Evolutionary conservation across 2,329 filamentous ascomycete genomes (phyloP), one percentile per base, ranked within the genome.

Genomic region (Cladophialophora immunda): DNA sequence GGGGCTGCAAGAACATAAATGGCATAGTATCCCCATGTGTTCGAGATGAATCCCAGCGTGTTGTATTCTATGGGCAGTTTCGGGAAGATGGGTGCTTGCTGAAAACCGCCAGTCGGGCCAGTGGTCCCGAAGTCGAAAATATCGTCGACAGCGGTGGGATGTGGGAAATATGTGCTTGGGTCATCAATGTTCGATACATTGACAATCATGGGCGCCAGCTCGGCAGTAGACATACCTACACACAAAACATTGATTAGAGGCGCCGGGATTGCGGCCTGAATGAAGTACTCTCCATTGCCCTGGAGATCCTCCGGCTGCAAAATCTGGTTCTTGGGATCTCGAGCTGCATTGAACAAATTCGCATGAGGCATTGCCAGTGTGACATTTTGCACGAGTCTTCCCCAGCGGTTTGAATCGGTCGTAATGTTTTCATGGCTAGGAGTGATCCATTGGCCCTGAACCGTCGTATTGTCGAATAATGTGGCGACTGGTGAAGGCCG

Each of bases 311-410:
- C 81, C 0, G 92, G 92, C 72, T 94, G 92, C 8, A 92, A 77
- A 32, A 95, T 92, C 0, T 79, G 76, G 72, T 94, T 94, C 8
- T 78, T 75, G 0, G 82, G 78, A 70, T 90, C 81, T 8, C 81
- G 85, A 0, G 90, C 88, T 0, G 92, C 91, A 13, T 81, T 78
- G 36, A 90, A 87, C 0, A 95, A 83, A 0, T 89, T 87, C 0
- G 88, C 82, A 72, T 95, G 92, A 0, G 92, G 92, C 85, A 94
- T 90, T 0, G 91, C 90, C 70, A 94, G 82, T 0, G 90, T 91
- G 29, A 93, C 87, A 69, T 94, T 93, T 75, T 93, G 92, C 72
- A 94, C 81, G 41, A 90, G 82, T 29, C 90, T 83, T 0, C 81
- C 78, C 61, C 86, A 76, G 11, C 81, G 74, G 4, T 81, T 74